These are phyloP conservation scores for Bryoerythrophyllum caledonicum DNA, from an alignment of 225 moss, liverwort and hornwort genomes.

Conservation along the genomic window DNA sequence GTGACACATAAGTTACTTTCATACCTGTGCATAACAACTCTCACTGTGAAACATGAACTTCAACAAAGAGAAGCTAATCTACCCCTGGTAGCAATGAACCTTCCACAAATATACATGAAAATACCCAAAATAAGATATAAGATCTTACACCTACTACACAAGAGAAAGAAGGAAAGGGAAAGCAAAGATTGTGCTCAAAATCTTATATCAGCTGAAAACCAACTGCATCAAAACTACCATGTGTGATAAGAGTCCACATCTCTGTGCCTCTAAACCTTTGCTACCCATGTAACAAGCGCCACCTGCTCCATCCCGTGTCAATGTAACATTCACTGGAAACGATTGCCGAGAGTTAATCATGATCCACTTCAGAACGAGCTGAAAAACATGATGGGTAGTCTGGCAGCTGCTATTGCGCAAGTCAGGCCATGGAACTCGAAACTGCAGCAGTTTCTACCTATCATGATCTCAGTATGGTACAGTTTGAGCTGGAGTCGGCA, in stretches of 20 bases:
- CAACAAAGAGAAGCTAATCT: background rate
- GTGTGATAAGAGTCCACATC: background rate
- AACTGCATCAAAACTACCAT: constrained; percentile 25
- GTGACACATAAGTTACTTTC: too few species aligned
- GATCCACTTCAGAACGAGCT: constrained; percentile 10
- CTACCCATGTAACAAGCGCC: background rate
- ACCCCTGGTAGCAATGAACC: background rate
- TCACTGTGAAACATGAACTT: background rate
- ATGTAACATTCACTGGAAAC: constrained; percentile 3
- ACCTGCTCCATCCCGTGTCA: background rate
- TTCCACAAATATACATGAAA: background rate
- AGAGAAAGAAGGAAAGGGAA: background rate
- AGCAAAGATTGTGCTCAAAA: background rate
- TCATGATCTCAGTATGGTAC: constrained; percentile 24
- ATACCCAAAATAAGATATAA: background rate
- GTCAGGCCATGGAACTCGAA: too few species aligned
- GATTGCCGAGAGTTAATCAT: constrained; percentile 1
- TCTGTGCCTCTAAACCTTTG: constrained; percentile 7
- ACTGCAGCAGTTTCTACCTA: background rate
- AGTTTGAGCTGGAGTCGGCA: background rate
- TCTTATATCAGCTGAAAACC: constrained; percentile 3
- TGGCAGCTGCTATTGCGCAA: background rate
- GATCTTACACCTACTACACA: background rate
- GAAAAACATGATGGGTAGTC: background rate
- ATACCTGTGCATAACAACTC: background rate